Conservation (phyloP, 768 basidiomycete species). For the Rossbeevera mucosa region DNA sequence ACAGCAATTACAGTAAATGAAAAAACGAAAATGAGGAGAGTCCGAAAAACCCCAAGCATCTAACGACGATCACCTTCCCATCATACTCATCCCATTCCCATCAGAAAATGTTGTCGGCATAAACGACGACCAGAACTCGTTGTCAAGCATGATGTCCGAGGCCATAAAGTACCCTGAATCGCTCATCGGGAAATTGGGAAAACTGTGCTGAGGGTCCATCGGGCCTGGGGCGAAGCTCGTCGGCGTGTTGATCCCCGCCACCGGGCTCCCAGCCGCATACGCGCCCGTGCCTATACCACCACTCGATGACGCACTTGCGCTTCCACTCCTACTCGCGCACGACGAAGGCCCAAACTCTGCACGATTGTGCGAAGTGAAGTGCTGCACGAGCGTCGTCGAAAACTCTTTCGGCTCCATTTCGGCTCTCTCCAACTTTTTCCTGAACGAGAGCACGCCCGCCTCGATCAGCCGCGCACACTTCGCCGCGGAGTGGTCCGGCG, state of each 20-base stretch:
- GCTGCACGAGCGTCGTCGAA: conserved; percentile 17
- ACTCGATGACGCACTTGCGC: conserved; percentile 8
- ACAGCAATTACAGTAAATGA: conserved; percentile 1
- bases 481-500: conserved; percentile 38
- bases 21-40: neutral
- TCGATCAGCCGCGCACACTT: conserved; percentile 41
- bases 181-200: conserved; percentile 20
- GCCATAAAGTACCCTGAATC: conserved; percentile 31
- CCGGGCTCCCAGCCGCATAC: conserved; percentile 10
- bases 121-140: conserved; percentile 42
- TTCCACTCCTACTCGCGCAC: conserved; percentile 12
- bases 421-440: conserved; percentile 25
- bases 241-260: neutral
- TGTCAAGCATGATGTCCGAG: conserved; percentile 40
- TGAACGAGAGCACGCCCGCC: conserved; percentile 29
- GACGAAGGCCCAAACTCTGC: conserved; percentile 15
- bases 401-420: conserved; percentile 18
- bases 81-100: conserved; percentile 12
- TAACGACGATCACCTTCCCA: conserved; percentile 3
- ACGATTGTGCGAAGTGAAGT: conserved; percentile 18
- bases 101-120: conserved; percentile 34
- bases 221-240: neutral
- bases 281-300: conserved; percentile 15
- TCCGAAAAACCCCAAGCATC: neutral
- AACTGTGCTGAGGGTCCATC: conserved; percentile 19